Conservation (phyloP, 1,284 basidiomycete species). For the Ceratobasidium sp. region DNA sequence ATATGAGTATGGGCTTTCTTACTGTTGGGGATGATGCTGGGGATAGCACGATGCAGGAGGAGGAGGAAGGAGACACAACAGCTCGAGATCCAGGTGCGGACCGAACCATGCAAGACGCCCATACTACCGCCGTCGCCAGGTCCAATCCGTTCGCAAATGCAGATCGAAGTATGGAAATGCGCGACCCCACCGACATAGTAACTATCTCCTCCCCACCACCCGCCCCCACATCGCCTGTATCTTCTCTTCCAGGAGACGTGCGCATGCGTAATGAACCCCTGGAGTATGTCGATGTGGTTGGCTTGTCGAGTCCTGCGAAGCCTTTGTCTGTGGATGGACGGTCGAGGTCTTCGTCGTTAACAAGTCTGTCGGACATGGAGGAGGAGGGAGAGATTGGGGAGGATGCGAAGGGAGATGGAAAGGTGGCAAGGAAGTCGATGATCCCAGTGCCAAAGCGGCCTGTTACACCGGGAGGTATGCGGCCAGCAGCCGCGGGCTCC, state of each 20-base stretch:
- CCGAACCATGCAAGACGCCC: not conserved
- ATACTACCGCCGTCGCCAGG: not conserved
- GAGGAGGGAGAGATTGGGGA: not conserved
- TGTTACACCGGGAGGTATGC: not conserved
- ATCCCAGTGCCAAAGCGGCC: constrained; percentile 32
- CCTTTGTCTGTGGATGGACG: constrained; percentile 1
- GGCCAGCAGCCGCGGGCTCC: not conserved
- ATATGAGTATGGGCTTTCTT: constrained; percentile 29
- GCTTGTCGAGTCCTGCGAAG: constrained; percentile 5
- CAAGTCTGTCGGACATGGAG: constrained; percentile 2
- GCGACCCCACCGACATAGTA: constrained; percentile 4
- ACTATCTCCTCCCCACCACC: constrained; percentile 16
- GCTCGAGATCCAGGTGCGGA: not conserved
- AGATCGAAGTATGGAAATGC: constrained; percentile 21
- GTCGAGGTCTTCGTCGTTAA: constrained; percentile 5
- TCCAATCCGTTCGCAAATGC: not conserved
- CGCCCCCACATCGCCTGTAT: constrained; percentile 30
- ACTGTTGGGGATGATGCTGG: not conserved
- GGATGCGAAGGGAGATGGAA: not conserved
- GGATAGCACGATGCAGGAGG: no score
- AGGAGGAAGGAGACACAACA: not conserved
- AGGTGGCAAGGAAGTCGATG: constrained; percentile 17
- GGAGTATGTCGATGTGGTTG: not conserved
- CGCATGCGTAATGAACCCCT: constrained; percentile 7
- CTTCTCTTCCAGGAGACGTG: constrained; percentile 14